phyloP scores from a whole-genome alignment of 2,329 filamentous ascomycete genomes.

The Macroventuria anomochaeta region DNA sequence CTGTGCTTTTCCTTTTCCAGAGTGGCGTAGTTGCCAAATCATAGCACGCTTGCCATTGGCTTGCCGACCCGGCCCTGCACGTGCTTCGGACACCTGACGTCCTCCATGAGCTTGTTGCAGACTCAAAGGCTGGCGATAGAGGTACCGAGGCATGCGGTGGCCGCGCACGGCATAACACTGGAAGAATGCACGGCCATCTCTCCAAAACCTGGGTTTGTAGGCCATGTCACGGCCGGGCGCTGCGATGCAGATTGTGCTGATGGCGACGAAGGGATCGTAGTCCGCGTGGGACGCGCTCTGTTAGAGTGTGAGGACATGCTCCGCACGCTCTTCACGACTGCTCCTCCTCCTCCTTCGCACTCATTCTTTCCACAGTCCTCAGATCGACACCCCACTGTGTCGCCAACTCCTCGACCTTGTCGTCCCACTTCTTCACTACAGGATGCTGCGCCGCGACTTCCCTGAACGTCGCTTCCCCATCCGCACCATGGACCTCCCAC shows the following conservation, averaged over 20 bases:
- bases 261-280: not conserved
- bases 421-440: slow-evolving; percentile 67
- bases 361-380: slow-evolving; percentile 47
- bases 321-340: not conserved
- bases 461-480: slow-evolving; percentile 46
- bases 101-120: no score
- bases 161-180: no score
- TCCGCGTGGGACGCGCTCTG: no score
- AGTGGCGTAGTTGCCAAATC: no score
- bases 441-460: slow-evolving; percentile 71
- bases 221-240: no score
- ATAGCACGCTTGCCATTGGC: no score
- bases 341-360: slow-evolving; percentile 45
- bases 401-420: slow-evolving; percentile 52
- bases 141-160: no score
- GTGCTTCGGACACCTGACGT: no score
- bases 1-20: no score
- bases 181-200: no score
- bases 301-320: not conserved
- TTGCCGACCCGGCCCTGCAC: no score
- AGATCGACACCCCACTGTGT: slow-evolving; percentile 50
- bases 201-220: no score
- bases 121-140: not conserved
- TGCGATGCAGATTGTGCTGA: not conserved
- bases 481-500: slow-evolving; percentile 59